Base-by-base conservation (phyloP, 352 stramenopile genomes). In the Phytophthora hibernalis region DNA sequence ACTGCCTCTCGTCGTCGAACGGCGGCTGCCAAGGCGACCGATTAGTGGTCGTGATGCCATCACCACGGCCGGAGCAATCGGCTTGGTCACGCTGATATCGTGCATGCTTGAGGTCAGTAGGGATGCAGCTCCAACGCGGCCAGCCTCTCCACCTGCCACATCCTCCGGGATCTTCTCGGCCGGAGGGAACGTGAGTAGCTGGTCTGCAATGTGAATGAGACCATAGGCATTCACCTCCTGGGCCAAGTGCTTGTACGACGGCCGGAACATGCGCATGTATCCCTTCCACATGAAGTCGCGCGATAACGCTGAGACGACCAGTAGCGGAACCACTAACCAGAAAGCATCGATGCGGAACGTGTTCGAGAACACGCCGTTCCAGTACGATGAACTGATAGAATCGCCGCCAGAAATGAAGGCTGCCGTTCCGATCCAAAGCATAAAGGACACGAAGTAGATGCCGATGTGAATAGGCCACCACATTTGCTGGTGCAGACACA, bases 401-500 rank as follows among this genome's bases (percentile, higher is more conserved):
- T 79, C 74, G 21, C 85, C 87, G 52, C 73, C 54, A 18, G 89
- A 96, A 26, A 95, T 94, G 24, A 95, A 78, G 1, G 74, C 75
- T 1, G 87, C 87, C 0, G 84, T 89, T 37, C 83, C 77, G 31
- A 92, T 78, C 89, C 89, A 96, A 7, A 93, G 73, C 55, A 72
- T 65, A 53, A 82, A 89, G 8, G 87, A 95, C 0, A 72, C 64
- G 5, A 87, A 12, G 72, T 93, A 95, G 40, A 96, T 78, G 21
- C 43, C 65, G 30, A 92, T 75, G 65, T 96, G 89, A 43, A 89
- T 64, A 3, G 79, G 64, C 83, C 85, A 92, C 81, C 85, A 94
- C 82, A 96, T 91, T 58, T 95, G 83, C 63, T 95, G 85, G 47
- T 93, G 84, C 47, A 95, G 63, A 54, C 86, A 89, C 2, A 98